phyloP scores from a whole-genome alignment of 805 yeast species.

The Candida xyloterini region DNA sequence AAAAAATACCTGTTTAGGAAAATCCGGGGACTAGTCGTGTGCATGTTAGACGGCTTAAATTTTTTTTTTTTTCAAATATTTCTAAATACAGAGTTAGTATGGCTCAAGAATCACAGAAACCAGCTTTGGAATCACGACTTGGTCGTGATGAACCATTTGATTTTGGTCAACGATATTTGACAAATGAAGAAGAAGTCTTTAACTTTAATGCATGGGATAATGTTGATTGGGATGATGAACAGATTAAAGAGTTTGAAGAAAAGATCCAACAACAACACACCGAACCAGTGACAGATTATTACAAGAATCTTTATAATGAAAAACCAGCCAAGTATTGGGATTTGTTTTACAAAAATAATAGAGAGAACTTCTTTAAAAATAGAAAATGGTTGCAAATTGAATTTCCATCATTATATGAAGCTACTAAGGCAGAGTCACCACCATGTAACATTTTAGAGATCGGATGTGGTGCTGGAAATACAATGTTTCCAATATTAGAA shows the following conservation, averaged over 20 bases:
- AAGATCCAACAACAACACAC: constrained; percentile 73
- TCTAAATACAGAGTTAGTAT: neutral
- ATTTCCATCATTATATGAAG: constrained; percentile 80
- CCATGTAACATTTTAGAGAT: constrained; percentile 77
- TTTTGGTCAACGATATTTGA: constrained; percentile 82
- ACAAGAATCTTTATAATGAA: constrained; percentile 70
- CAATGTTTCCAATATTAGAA: constrained; percentile 83
- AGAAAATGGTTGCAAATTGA: constrained; percentile 95
- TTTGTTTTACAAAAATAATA: constrained; percentile 83
- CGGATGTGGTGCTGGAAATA: constrained; percentile 98
- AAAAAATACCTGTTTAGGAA: constrained; percentile 17
- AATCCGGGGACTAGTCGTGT: constrained; percentile 19
- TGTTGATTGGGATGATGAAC: constrained; percentile 96
- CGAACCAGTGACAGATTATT: constrained; percentile 84
- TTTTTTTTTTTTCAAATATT: constrained; percentile 2
- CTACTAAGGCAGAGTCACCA: constrained; percentile 71
- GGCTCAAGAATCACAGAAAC: constrained; percentile 31
- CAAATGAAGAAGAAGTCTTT: constrained; percentile 78
- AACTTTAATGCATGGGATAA: constrained; percentile 95
- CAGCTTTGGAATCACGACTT: constrained; percentile 53
- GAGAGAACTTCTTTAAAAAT: constrained; percentile 93
- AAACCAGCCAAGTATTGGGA: constrained; percentile 97
- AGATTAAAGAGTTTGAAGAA: constrained; percentile 67
- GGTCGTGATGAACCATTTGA: constrained; percentile 89
- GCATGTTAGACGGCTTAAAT: constrained; percentile 3